Conservation (phyloP, 192 early-diverging fungal genomes). For the Funneliformis geosporum region DNA sequence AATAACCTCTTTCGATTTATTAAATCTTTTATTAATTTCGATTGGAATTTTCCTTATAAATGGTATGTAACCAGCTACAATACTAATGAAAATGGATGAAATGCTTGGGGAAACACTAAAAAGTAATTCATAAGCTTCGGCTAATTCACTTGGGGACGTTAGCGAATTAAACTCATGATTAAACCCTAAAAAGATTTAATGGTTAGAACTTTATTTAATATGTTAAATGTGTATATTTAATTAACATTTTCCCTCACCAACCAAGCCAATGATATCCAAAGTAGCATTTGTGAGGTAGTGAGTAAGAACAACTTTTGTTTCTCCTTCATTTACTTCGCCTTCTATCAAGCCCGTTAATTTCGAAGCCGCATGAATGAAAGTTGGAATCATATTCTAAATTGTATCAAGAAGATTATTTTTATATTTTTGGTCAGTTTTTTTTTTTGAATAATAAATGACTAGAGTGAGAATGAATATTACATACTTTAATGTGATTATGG, state of each 20-base stretch:
- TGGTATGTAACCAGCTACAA: constrained; percentile 34
- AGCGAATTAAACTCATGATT: constrained; percentile 42
- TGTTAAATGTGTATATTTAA: background rate
- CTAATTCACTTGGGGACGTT: constrained; percentile 36
- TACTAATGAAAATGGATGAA: constrained; percentile 28
- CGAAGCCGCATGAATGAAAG: constrained; percentile 37
- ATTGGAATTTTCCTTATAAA: constrained; percentile 32
- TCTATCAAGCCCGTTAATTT: constrained; percentile 42
- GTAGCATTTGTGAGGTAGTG: constrained; percentile 43
- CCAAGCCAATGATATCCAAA: constrained; percentile 48
- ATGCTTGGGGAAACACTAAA: too few relatives aligned
- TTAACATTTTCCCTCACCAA: constrained; percentile 26
- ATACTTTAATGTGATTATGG: constrained; percentile 42
- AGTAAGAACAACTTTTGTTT: constrained; percentile 41
- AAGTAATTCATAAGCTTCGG: constrained; percentile 41
- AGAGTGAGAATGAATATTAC: constrained; percentile 36
- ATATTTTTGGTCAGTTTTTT: too few relatives aligned
- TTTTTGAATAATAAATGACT: background rate
- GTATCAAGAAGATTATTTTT: background rate
- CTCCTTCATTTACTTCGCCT: constrained; percentile 29
- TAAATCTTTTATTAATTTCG: constrained; percentile 25
- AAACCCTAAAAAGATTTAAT: constrained; percentile 34
- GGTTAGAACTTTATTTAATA: background rate
- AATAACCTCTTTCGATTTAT: constrained; percentile 33
- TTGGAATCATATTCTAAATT: constrained; percentile 19